A percentile compares a stretch with the other conserved stretches of the same genome.
Conservation (phyloP, 495 filamentous ascomycete species). For the Jackrogersella minutella region DNA sequence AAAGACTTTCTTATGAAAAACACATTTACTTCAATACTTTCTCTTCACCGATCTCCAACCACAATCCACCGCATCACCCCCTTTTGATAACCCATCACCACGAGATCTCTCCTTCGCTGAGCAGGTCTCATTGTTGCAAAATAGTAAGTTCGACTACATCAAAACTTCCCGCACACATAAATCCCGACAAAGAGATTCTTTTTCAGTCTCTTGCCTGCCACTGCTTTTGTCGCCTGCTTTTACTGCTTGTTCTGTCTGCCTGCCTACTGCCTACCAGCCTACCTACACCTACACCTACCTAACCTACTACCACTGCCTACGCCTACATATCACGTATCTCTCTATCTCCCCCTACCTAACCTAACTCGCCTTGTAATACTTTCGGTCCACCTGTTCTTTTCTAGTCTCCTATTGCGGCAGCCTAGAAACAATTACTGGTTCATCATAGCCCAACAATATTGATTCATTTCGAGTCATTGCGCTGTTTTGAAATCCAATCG, state of each 20-base stretch:
- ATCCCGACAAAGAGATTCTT: slow-evolving; percentile 32
- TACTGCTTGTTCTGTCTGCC: slow-evolving; percentile 1
- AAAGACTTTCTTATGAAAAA: slow-evolving; percentile 30
- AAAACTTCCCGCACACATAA: slow-evolving; percentile 4
- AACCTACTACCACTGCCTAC: too few relatives aligned
- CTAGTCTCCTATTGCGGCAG: slow-evolving; percentile 42
- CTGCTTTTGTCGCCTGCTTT: slow-evolving; percentile 28
- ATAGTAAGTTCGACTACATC: slow-evolving; percentile 40
- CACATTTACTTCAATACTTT: slow-evolving; percentile 36
- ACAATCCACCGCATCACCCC: slow-evolving; percentile 41
- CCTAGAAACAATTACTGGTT: slow-evolving; percentile 34
- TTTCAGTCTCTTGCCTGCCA: slow-evolving; percentile 15
- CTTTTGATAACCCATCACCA: slow-evolving; percentile 47
- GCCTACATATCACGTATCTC: background rate
- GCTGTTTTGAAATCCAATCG: slow-evolving; percentile 35
- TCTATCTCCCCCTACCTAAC: slow-evolving; percentile 5
- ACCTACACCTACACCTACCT: slow-evolving; percentile 8
- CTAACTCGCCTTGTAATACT: slow-evolving; percentile 15
- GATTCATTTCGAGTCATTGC: slow-evolving; percentile 28
- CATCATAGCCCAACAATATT: slow-evolving; percentile 15
- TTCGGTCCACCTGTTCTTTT: slow-evolving; percentile 38
- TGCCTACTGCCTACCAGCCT: slow-evolving; percentile 5
- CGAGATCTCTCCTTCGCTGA: slow-evolving; percentile 50
- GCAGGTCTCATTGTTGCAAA: slow-evolving; percentile 49
- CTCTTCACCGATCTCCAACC: slow-evolving; percentile 47